phyloP scores from a whole-genome alignment of 352 stramenopile species.

The Phytophthora lateralis region DNA sequence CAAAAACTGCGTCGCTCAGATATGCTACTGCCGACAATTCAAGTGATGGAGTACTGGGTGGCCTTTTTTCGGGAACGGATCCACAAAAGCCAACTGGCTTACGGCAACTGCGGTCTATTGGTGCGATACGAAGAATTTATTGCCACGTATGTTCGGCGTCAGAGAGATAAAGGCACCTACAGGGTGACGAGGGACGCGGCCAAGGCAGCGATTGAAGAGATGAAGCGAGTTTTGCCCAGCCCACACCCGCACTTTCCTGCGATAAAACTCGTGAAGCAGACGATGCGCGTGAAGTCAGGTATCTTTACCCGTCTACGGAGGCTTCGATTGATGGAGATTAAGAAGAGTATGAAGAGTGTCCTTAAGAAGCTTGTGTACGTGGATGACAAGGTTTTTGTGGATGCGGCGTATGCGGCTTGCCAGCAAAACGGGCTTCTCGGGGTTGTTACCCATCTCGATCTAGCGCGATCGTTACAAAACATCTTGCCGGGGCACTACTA shows the following conservation, averaged over 20 bases:
- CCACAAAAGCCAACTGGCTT: constrained; percentile 35
- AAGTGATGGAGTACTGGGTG: constrained; percentile 42
- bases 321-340: constrained; percentile 51
- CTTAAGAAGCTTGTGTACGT: constrained; percentile 46
- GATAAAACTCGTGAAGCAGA: constrained; percentile 36
- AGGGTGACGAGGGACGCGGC: constrained; percentile 21
- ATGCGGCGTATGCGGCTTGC: constrained; percentile 47
- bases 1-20: constrained; percentile 40
- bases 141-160: constrained; percentile 42
- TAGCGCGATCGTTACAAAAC: constrained; percentile 37
- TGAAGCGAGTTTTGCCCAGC: constrained; percentile 57
- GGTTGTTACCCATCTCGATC: constrained; percentile 40
- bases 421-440: constrained; percentile 41
- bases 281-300: constrained; percentile 44
- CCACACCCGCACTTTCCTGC: constrained; percentile 56
- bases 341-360: constrained; percentile 46
- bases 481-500: constrained; percentile 49
- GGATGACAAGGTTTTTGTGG: constrained; percentile 50
- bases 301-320: constrained; percentile 44
- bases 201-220: constrained; percentile 39
- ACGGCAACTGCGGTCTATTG: constrained; percentile 51
- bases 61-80: constrained; percentile 49
- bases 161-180: constrained; percentile 23
- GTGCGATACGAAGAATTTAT: constrained; percentile 69
- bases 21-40: constrained; percentile 50